These are phyloP conservation scores for Starmerella stellata DNA, from an alignment of 805 yeast genomes.

Conservation along the genomic window DNA sequence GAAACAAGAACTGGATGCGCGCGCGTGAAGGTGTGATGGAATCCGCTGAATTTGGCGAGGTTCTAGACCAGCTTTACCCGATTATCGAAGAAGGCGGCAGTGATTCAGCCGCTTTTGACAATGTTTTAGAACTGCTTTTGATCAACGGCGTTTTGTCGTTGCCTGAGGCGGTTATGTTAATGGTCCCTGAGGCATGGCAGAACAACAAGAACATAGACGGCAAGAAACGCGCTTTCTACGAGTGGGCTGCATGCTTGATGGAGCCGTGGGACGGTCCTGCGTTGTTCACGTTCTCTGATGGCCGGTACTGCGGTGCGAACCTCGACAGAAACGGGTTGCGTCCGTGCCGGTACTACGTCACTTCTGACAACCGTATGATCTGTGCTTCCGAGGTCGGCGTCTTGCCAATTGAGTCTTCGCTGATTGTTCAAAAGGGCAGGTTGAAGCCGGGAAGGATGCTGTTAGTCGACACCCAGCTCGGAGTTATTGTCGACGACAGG, in stretches of 20 bases:
- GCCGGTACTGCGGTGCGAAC: conserved; percentile 95
- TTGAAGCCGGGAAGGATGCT: conserved; percentile 92
- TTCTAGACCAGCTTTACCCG: conserved; percentile 76
- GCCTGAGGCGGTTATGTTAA: conserved; percentile 92
- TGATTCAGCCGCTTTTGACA: conserved; percentile 94
- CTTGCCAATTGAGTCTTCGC: conserved; percentile 67
- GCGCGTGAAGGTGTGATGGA: conserved; percentile 96
- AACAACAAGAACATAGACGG: conserved; percentile 73
- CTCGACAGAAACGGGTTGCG: conserved; percentile 93
- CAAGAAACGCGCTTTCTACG: conserved; percentile 83
- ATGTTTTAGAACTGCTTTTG: conserved; percentile 77
- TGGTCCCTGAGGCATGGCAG: conserved; percentile 98
- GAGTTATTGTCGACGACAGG: conserved; percentile 82
- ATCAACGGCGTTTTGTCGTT: conserved; percentile 79
- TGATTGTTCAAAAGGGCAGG: conserved; percentile 77
- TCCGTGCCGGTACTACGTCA: conserved; percentile 94
- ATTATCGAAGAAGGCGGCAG: conserved; percentile 97
- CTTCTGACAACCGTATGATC: conserved; percentile 84
- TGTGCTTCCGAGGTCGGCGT: conserved; percentile 99
- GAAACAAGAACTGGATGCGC: conserved; percentile 98
- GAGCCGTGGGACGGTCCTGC: conserved; percentile 99
- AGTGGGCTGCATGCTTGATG: conserved; percentile 98
- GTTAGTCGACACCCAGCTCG: conserved; percentile 81
- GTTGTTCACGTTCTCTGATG: conserved; percentile 87
- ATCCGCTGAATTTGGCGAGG: conserved; percentile 73